These are phyloP conservation scores for Batrachochytrium dendrobatidis DNA, from an alignment of 371 early-diverging fungal species.

Conservation along the genomic window DNA sequence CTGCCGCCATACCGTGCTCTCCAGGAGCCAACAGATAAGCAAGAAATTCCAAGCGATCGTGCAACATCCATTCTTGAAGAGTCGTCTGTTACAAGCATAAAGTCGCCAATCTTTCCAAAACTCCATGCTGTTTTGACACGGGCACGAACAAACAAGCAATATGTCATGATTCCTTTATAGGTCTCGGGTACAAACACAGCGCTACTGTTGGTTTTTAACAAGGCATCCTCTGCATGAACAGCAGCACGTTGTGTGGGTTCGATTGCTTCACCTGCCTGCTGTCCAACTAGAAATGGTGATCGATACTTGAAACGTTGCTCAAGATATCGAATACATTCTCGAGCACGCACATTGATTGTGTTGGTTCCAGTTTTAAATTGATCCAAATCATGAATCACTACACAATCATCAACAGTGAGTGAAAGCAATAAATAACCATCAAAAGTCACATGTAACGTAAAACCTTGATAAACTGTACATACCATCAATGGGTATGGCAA, in stretches of 20 bases:
- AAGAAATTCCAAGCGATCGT: neutral
- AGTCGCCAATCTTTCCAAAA: too few relatives aligned
- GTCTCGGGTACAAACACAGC: conserved; percentile 9
- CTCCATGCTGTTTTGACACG: neutral
- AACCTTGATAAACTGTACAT: too few relatives aligned
- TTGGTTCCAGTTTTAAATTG: conserved; percentile 60
- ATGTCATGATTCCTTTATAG: conserved; percentile 7
- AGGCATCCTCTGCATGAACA: too few relatives aligned
- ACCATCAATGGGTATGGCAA: conserved; percentile 57
- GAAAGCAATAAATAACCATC: too few relatives aligned
- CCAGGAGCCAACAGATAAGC: neutral
- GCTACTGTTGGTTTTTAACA: neutral
- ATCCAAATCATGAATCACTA: conserved; percentile 63
- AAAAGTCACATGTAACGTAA: too few relatives aligned
- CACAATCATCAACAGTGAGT: too few relatives aligned
- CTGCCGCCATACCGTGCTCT: neutral
- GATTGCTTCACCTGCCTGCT: conserved; percentile 1
- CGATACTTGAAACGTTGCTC: conserved; percentile 40
- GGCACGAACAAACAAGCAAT: conserved; percentile 8
- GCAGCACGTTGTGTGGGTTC: too few relatives aligned
- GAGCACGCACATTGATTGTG: conserved; percentile 53
- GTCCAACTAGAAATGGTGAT: neutral
- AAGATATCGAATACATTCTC: conserved; percentile 70
- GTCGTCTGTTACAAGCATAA: conserved; percentile 2
- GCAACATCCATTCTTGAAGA: neutral